These are phyloP conservation scores for Rubus parviflorus DNA, from an alignment of 306 rosid species.

Conservation along the genomic window DNA sequence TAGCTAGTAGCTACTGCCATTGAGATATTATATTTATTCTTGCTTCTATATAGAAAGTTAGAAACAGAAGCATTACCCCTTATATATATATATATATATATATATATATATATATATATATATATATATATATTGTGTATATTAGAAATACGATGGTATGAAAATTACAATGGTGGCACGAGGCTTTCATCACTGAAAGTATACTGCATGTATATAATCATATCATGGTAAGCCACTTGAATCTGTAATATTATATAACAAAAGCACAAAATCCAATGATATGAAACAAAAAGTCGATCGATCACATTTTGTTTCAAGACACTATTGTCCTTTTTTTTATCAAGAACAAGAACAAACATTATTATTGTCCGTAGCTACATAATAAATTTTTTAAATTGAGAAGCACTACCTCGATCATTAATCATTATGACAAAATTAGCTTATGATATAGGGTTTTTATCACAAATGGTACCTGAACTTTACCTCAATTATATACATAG, in stretches of 20 bases:
- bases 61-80: too few relatives aligned
- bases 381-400: neutral
- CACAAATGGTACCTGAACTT: too few relatives aligned
- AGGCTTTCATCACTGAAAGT: neutral
- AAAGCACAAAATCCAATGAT: slow-evolving; percentile 10
- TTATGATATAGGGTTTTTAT: neutral
- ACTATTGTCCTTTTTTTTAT: neutral
- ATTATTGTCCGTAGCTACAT: neutral
- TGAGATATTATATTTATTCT: too few relatives aligned
- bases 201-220: neutral
- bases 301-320: neutral
- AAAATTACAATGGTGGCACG: neutral
- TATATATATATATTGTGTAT: too few relatives aligned
- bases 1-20: too few relatives aligned
- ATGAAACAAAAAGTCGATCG: neutral
- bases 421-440: neutral
- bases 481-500: too few relatives aligned
- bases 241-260: neutral
- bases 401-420: slow-evolving; percentile 17
- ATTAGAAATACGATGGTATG: too few relatives aligned
- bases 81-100: too few relatives aligned
- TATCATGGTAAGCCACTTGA: slow-evolving; percentile 5
- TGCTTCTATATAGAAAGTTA: too few relatives aligned
- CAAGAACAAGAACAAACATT: neutral
- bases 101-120: too few relatives aligned